Percentiles rank a stretch among this genome's conserved stretches.
phyloP scores from a whole-genome alignment of 1,284 basidiomycete species.

The Tilletiaria anomala region DNA sequence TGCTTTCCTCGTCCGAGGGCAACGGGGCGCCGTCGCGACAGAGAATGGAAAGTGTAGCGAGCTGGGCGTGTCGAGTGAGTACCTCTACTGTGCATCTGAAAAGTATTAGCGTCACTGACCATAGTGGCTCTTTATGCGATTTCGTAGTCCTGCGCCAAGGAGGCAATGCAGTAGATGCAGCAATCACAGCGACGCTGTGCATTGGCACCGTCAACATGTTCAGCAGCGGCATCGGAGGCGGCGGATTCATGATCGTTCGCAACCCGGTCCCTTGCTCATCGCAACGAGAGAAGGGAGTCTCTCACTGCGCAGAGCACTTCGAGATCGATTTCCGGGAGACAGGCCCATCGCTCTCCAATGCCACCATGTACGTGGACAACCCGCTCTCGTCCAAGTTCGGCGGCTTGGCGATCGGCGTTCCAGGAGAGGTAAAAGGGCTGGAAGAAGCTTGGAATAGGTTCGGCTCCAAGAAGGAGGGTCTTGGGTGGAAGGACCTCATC shows the following conservation, averaged over 20 bases:
- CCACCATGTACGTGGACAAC: slow-evolving; percentile 26
- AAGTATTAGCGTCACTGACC: not conserved
- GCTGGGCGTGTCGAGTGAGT: slow-evolving; percentile 22
- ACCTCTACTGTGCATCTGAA: not conserved
- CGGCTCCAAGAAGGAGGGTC: slow-evolving; percentile 12
- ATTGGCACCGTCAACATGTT: slow-evolving; percentile 41
- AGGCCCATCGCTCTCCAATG: slow-evolving; percentile 38
- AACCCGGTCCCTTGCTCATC: slow-evolving; percentile 42
- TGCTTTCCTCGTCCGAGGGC: slow-evolving; percentile 8
- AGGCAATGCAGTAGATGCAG: slow-evolving; percentile 41
- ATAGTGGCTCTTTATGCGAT: too few relatives aligned
- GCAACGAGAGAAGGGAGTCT: not conserved
- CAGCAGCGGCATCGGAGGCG: slow-evolving; percentile 42
- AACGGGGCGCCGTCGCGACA: slow-evolving; percentile 27
- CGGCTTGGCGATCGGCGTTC: slow-evolving; percentile 36
- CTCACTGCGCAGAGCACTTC: slow-evolving; percentile 25
- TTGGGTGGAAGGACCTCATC: slow-evolving; percentile 33
- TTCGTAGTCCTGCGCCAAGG: slow-evolving; percentile 39
- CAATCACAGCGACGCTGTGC: slow-evolving; percentile 40
- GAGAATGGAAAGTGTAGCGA: slow-evolving; percentile 41
- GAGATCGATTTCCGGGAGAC: slow-evolving; percentile 43
- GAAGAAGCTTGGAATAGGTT: slow-evolving; percentile 30
- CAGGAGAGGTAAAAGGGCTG: slow-evolving; percentile 38
- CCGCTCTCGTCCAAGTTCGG: slow-evolving; percentile 9
- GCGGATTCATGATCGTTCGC: slow-evolving; percentile 29